Evolutionary conservation across 139 green algal species (phyloP), one percentile per base, ranked within the genome.

Genomic region (Astrephomene gubernaculifera): DNA sequence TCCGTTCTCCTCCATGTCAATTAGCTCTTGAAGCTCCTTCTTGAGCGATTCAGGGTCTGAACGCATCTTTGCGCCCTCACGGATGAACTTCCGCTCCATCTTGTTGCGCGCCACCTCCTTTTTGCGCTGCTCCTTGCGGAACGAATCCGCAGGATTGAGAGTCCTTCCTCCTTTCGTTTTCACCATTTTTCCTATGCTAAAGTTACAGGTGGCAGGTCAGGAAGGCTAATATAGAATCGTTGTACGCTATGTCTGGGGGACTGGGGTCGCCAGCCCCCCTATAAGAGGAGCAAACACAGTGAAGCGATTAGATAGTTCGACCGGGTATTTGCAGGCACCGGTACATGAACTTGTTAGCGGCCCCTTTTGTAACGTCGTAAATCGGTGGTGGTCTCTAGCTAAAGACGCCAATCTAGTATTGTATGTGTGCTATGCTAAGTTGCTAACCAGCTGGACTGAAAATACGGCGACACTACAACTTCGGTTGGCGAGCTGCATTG

Each of bases 61-160:
- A 27, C 90, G 89, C 61, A 90, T 86, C n/a, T 70, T 82, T 33
- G 81, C 81, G 0, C 93, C 94, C 36, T 97, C 95, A 0, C 95
- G 82, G 27, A 96, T 93, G 71, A 96, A 94, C 69, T 96, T 93
- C 7, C 95, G 87, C 91, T 98, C 96, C 53, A 96, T 92, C 83
- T 97, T 98, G 81, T 98, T 98, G 25, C 94, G 83, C 24, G 76
- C 60, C 35, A 98, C 93, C 88, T 98, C 93, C 69, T 97, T 96
- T 43, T 94, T 93, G 10, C 94, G 89, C 88, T 97, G 88, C 85
- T 91, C 78, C 87, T 97, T 96, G 63, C 93, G 87, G 73, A 86
- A 92, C 5, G 92, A 89, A 89, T 94, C 92, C 71, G 92, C 88
- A 41, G 88, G 89, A 69, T 92, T 94, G 41, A 93, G 65, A 29